Evolutionary conservation across 192 early-diverging fungal genomes (phyloP), one percentile per base, ranked within the genome.

Genomic region (Coemansia sp.): DNA sequence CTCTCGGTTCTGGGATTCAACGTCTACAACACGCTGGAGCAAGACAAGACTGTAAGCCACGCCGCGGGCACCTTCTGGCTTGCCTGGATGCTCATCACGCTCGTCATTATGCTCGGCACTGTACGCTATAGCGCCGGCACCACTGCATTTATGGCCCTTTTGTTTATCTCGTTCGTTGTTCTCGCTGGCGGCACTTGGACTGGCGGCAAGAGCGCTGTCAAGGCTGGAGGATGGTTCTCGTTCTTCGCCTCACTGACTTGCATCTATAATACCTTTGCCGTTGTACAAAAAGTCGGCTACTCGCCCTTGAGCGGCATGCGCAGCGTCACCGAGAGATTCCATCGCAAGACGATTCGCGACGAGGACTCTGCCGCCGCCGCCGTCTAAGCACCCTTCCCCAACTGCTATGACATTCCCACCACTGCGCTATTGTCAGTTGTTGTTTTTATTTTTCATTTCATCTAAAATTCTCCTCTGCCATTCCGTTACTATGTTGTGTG

Each of bases 151-250:
- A 75, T 67, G 53, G 87, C 88, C 61, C 36, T 82, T 59, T 77
- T 91, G 69, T 81, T 85, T 62, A 62, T 90, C 38, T 90, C 90
- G 25, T 92, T 90, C 62, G 66, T 89, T 36, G 79, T 93, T 21
- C 77, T 94, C 14, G 76, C 90, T 31, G 85, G 87, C 19, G 87
- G 85, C 34, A 86, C 87, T 48, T 87, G 90, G 74, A 76, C 85
- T n/a, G 74, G 80, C 51, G 74, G 80, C 50, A 62, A 73, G 29
- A 64, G 80, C 19, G 72, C 80, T 8, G 76, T 85, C 68, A 82
- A 87, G 53, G 89, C 88, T 44, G 92, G 89, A 61, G 92, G 92
- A 71, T 88, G 86, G 70, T 85, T 94, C 64, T 90, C 90, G 59
- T 80, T 93, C 61, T 84, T 92, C 66, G 91, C 92, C 34, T 88